Conservation (phyloP, 768 basidiomycete genomes). For the Termitomyces sp. region DNA sequence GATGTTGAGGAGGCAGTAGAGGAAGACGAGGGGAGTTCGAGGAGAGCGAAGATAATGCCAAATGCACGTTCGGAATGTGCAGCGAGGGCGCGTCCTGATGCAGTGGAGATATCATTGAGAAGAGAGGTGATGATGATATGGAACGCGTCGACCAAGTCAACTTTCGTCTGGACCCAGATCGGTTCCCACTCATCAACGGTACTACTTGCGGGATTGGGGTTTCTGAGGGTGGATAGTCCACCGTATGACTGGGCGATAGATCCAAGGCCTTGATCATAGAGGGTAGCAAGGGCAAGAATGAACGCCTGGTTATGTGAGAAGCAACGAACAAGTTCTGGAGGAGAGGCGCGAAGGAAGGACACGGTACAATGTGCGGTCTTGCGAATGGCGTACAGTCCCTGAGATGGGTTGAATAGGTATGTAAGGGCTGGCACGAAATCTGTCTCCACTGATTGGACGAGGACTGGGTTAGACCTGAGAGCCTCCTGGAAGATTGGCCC, state of each 20-base stretch:
- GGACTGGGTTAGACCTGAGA: constrained; percentile 27
- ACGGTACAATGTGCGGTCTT: constrained; percentile 58
- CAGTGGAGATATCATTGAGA: constrained; percentile 43
- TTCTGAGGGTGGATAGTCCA: constrained; percentile 36
- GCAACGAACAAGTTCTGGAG: constrained; percentile 43
- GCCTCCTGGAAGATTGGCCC: constrained; percentile 42
- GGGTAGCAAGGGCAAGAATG: constrained; percentile 50
- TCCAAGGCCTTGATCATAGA: constrained; percentile 59
- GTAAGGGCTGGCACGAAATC: constrained; percentile 61
- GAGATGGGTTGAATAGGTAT: constrained; percentile 39
- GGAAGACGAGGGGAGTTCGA: constrained; percentile 42
- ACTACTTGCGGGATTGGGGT: constrained; percentile 21
- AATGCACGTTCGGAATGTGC: constrained; percentile 51
- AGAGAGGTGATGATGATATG: constrained; percentile 54
- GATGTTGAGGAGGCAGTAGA: constrained; percentile 18
- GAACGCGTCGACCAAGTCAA: constrained; percentile 66
- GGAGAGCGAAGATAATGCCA: constrained; percentile 55
- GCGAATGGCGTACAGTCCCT: constrained; percentile 61
- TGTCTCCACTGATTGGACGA: constrained; percentile 30
- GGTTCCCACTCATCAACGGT: constrained; percentile 64
- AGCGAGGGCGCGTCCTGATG: constrained; percentile 41
- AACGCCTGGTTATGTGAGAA: constrained; percentile 55
- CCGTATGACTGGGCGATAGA: constrained; percentile 60
- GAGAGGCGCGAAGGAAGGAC: constrained; percentile 50
- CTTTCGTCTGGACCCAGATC: constrained; percentile 72